Base-by-base conservation (phyloP, 2,329 filamentous ascomycete species). In the Ophiocordyceps camponoti-saundersi region DNA sequence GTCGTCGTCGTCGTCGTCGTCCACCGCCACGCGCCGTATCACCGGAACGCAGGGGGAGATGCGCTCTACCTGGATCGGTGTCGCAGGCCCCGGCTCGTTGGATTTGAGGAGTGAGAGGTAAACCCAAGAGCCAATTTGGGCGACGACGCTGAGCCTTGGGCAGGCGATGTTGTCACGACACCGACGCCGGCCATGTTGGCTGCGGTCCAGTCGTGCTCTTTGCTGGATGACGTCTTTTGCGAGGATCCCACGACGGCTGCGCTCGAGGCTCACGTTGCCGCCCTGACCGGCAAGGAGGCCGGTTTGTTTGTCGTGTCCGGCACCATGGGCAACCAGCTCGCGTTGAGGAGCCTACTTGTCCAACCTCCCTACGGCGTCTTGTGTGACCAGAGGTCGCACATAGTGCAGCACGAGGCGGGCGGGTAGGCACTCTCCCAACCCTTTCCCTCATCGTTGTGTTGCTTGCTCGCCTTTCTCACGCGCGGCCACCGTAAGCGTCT, bases 271-370 rank as follows among this genome's bases (percentile, higher is more conserved):
- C 80, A 84, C 60, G 72, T 93, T 42, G 85, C 87, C 18, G 59
- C 72, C 30, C 72, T 93, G 3, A 77, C 85, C 1, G 78, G 78
- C 53, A 88, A 93, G 55, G 81, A 88, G 56, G 79, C 78, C 8
- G 83, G 77, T 0, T 70, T 95, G 5, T 80, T 95, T 47, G 85
- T 95, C 47, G 71, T 93, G 49, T 92, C 85, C 0, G 90, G 90
- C 3, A 95, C 89, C 5, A 95, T 95, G 88, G 88, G 87, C 40
- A 95, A 95, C 65, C 88, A 95, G 61, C 70, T 95, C 18, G 81
- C 83, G 0, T 72, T 95, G 41, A 79, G 89, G 39, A 74, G 84
- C 1, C 82, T 92, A 49, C 72, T 95, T 15, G 74, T 70, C 1
- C 82, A 85, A 50, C 88, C 89, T 15, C 90, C 90, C 0, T 79